phyloP scores from a whole-genome alignment of 148 eudicot genomes.

The Heliosperma pusillum region DNA sequence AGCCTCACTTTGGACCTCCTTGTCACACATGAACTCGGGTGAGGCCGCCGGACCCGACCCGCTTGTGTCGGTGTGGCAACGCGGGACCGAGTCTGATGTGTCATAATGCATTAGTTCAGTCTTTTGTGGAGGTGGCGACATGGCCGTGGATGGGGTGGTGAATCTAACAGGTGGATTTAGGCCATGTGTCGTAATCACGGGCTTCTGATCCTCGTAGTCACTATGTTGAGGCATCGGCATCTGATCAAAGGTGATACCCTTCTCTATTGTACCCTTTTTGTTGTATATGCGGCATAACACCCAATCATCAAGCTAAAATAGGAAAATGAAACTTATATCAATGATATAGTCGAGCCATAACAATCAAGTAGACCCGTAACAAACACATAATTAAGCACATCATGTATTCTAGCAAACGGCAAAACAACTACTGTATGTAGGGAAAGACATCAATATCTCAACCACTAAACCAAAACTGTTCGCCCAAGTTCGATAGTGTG shows the following conservation, averaged over 20 bases:
- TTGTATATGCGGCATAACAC: conserved; percentile 79
- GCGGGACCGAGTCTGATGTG: conserved; percentile 55
- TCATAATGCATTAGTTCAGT: conserved; percentile 44
- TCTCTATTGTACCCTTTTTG: conserved; percentile 65
- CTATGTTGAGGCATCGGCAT: conserved; percentile 17
- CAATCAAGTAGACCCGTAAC: background rate
- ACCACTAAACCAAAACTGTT: background rate
- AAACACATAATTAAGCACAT: background rate
- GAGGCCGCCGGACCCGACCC: conserved; percentile 49
- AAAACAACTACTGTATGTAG: background rate
- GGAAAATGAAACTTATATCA: background rate
- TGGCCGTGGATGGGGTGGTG: conserved; percentile 2
- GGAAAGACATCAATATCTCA: background rate
- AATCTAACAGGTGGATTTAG: conserved; percentile 9
- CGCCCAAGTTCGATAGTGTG: background rate
- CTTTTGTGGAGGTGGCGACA: conserved; percentile 17
- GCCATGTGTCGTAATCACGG: conserved; percentile 23
- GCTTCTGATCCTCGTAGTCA: conserved; percentile 47
- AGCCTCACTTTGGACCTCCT: conserved; percentile 66
- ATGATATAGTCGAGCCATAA: background rate
- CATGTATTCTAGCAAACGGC: background rate
- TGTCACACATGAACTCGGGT: conserved; percentile 47
- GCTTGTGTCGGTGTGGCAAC: conserved; percentile 57
- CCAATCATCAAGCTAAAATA: conserved; percentile 70
- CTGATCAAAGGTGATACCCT: conserved; percentile 16